Conservation (phyloP, 306 rosid genomes). For the Trifolium dubium region DNA sequence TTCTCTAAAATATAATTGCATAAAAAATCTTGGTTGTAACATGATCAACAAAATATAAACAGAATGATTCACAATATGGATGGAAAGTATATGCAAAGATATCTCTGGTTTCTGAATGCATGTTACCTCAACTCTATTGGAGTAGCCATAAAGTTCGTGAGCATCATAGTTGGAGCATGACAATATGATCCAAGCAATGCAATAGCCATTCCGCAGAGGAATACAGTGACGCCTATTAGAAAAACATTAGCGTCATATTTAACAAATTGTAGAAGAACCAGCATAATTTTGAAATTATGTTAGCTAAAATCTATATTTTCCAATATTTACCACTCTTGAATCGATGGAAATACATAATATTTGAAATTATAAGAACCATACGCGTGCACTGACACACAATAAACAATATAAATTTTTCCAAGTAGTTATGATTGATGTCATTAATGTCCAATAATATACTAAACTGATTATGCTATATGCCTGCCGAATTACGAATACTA, state of each 20-base stretch:
- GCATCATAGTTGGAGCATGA: constrained; percentile 91
- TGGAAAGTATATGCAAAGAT: constrained; percentile 12
- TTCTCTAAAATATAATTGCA: constrained; percentile 18
- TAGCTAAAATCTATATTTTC: no score
- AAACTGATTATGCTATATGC: no score
- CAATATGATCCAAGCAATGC: constrained; percentile 72
- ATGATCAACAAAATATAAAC: constrained; percentile 29
- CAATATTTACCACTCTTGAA: neutral
- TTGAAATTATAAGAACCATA: neutral
- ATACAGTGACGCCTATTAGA: constrained; percentile 75
- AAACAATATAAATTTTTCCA: no score
- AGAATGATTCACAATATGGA: constrained; percentile 4
- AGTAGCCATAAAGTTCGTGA: constrained; percentile 85
- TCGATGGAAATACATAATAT: neutral
- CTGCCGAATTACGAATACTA: no score
- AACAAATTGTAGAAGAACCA: neutral
- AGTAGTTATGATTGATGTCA: neutral
- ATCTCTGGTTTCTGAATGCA: constrained; percentile 6
- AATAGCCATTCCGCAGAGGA: constrained; percentile 76
- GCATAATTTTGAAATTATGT: no score
- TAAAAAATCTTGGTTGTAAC: constrained; percentile 17
- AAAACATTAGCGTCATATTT: constrained; percentile 31
- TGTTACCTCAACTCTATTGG: constrained; percentile 88
- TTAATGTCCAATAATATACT: no score
- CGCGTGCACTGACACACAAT: neutral